phyloP scores from a whole-genome alignment of 306 rosid species.

The Hylodesmum podocarpum region DNA sequence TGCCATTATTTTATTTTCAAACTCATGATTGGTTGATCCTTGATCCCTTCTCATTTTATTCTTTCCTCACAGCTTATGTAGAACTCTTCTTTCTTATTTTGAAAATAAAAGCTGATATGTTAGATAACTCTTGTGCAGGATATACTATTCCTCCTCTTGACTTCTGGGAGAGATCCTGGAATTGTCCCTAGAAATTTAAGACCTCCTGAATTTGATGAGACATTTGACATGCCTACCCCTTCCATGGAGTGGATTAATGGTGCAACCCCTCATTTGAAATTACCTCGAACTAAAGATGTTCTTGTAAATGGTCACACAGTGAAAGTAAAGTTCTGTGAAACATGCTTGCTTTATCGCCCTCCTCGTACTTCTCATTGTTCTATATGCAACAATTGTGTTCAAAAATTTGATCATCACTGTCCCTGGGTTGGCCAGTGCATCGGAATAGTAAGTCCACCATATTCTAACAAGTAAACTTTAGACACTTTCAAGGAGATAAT shows the following conservation, averaged over 20 bases:
- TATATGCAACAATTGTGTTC: conserved; percentile 95
- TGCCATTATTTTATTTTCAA: conserved; percentile 24
- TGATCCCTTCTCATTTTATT: neutral
- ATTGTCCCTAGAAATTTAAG: conserved; percentile 80
- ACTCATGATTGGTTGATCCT: conserved; percentile 13
- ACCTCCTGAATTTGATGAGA: conserved; percentile 80
- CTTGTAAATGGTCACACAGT: conserved; percentile 69
- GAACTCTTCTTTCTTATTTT: conserved; percentile 21
- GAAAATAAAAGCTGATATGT: conserved; percentile 35
- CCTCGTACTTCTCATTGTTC: conserved; percentile 99
- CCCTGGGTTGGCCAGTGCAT: conserved; percentile 99
- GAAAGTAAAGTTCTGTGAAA: conserved; percentile 94
- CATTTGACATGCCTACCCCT: conserved; percentile 59
- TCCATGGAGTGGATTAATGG: conserved; percentile 98
- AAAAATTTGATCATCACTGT: conserved; percentile 98
- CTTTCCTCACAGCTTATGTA: conserved; percentile 15
- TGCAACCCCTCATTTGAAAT: conserved; percentile 75
- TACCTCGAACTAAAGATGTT: conserved; percentile 87
- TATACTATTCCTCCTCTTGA: conserved; percentile 70
- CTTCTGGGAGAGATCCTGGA: conserved; percentile 96
- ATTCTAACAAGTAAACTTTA: neutral
- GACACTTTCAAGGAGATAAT: neutral
- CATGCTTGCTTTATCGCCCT: conserved; percentile 93
- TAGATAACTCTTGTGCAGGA: conserved; percentile 63
- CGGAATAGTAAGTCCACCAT: conserved; percentile 71